Conservation (phyloP, 768 basidiomycete genomes). For the Strobilomyces dryophilus region DNA sequence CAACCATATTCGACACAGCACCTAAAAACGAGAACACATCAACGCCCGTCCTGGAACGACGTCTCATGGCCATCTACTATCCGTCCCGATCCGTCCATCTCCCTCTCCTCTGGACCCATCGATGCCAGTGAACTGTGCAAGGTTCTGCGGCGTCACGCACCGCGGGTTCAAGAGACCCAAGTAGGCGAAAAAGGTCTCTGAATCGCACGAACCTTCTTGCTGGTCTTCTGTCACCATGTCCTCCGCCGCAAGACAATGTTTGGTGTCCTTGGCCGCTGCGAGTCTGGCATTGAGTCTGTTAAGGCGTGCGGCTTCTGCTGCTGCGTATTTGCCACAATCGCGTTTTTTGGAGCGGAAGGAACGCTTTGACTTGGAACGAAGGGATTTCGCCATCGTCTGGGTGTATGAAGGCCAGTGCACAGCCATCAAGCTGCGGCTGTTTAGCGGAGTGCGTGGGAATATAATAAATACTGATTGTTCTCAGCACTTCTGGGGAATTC, state of each 20-base stretch:
- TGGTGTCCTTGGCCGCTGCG: conserved; percentile 36
- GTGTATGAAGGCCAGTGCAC: not conserved
- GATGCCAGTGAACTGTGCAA: conserved; percentile 34
- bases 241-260: conserved; percentile 29
- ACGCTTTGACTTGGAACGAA: conserved; percentile 78
- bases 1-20: conserved; percentile 7
- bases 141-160: conserved; percentile 31
- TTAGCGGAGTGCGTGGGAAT: too few species aligned
- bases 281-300: conserved; percentile 70
- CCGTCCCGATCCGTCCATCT: not conserved
- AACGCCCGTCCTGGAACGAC: conserved; percentile 9
- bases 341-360: conserved; percentile 75
- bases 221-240: conserved; percentile 31
- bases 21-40: conserved; percentile 16
- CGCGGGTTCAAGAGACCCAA: conserved; percentile 56
- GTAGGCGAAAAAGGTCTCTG: conserved; percentile 31
- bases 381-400: conserved; percentile 67
- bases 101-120: not conserved
- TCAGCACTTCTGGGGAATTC: too few species aligned
- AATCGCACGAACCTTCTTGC: conserved; percentile 55
- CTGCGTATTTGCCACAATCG: conserved; percentile 70
- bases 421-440: too few species aligned
- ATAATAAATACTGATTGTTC: too few species aligned
- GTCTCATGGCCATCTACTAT: not conserved
- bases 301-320: conserved; percentile 70